Evolutionary conservation across 768 basidiomycete species (phyloP), one percentile per base, ranked within the genome.

Genomic region (Infundibulicybe gibba): DNA sequence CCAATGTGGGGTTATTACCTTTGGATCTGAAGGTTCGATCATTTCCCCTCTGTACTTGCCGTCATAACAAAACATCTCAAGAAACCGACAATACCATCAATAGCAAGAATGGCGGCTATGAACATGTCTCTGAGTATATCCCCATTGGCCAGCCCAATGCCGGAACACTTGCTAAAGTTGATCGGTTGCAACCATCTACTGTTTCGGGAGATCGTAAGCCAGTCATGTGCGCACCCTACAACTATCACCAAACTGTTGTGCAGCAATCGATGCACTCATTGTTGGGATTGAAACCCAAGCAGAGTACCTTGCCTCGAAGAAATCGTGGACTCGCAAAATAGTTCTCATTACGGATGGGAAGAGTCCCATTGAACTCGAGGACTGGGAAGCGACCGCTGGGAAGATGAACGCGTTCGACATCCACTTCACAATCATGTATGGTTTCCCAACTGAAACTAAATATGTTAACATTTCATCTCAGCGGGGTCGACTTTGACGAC

Each of bases 401-500:
- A 86, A 86, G 55, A 79, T 97, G 69, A 75, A 84, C 42, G 62
- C 61, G 3, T 59, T 81, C 19, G 70, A 75, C 4, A 69, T 94
- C 32, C 62, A 67, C 10, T 57, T 94, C 39, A 80, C 81, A 2
- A 69, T 97, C 45, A 72, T 97, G 94, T 95, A 53, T 45, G 72
- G 43, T 35, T 32, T 8, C 1, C 40, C 40, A 8, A 32, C 38
- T 19, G 30, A 15, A 19, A 25, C 42, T 21, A 21, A 25, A 30
- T 48, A 30, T 52, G 21, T 43, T 34, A 40, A 48, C 35, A 41
- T 17, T 47, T n/a, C n/a, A 15, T 39, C 40, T 55, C 53, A 94
- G 92, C n/a, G 92, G 93, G 5, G 75, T 93, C 37, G 90, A 93
- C 63, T 94, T 95, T 65, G 90, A 79, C 51, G 89, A 92, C 55